Base-by-base conservation (phyloP, 768 basidiomycete species). In the Auriscalpium orientale region DNA sequence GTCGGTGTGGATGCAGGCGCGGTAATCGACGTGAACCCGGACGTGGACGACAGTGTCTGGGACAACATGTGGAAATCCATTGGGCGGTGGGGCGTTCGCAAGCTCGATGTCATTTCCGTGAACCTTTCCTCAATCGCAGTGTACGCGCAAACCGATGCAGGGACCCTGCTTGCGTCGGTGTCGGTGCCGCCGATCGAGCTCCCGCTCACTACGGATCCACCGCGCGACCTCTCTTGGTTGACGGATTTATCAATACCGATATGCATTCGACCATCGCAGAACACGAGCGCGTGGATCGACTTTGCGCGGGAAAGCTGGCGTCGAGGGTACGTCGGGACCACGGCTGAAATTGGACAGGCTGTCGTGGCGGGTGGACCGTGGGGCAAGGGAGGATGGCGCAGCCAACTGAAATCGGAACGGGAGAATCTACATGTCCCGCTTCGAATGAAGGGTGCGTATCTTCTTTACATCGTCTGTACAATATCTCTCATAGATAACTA, bases 1-100 rank as follows among this genome's bases (percentile, higher is more conserved):
- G 64, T 87, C 15, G 89, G 89, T 0, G 58, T 91, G n/a, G 81
- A 90, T 65, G 87, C 83, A 8, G 86, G 84, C 2, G 66, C 74
- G 9, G 71, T 82, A 18, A 70, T 87, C 13, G 84, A 80, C 1
- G 76, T 87, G 12, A 79, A 80, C 53, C 70, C 70, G 11, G 70
- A 72, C 33, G 62, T 68, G 9, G 70, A 74, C 8, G 76, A 87
- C 54, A 72, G 72, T 34, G 40, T 81, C 7, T 56, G 82, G 47
- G 58, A 65, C n/a, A 69, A 68, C 46, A 56, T 81, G 34, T 86
- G 84, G 83, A 89, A 85, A 68, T 72, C 78, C 2, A 56, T 89
- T 16, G 89, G 87, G 3, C 76, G 85, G 36, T 84, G 86, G 78
- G 80, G 85, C 6, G 76, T 91, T 34, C 73, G 74, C 36, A 69